Evolutionary conservation across 1,284 basidiomycete species (phyloP), one percentile per base, ranked within the genome.

Genomic region (Sporisorium sorghi): DNA sequence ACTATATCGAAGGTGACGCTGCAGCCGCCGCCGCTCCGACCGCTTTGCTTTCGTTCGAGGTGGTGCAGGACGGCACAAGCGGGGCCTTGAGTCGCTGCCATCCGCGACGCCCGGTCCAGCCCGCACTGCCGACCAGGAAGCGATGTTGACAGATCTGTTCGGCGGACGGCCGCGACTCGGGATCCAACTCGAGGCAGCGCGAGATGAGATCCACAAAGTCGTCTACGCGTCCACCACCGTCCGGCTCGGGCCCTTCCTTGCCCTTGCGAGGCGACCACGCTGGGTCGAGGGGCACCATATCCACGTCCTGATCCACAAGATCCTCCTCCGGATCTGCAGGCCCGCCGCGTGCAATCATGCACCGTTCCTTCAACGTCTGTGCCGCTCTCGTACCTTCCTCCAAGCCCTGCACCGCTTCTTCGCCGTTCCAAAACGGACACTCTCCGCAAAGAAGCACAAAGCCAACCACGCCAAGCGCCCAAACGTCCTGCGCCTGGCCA

Each of bases 381-480:
- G 69, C 67, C 1, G 85, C 81, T 14, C 84, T 55, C 19, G 80
- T 79, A 21, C 78, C 81, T 23, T 68, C 60, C 19, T 67, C 61
- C 19, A 85, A 56, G 2, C 84, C 85, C 37, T 69, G 52, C 26
- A 77, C 69, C 14, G 82, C 74, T 56, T 84, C 72, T 26, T 82
- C 74, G 54, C 83, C 82, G 65, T 83, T 93, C 92, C 84, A 90
- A 87, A 84, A 82, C 0, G 95, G 94, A 78, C 93, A 97, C 86
- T 97, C 94, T 21, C 96, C 96, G 24, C 94, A 92, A 15, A 99
- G 88, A 61, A 99, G 89, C 58, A 99, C 97, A 84, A 95, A 99
- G 12, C 91, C 93, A 17, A 99, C 93, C 12, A 98, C 94, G n/a
- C 96, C 96, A 62, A 97, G 92, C 0, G 96, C 96, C 96, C 96